These are phyloP conservation scores for Agrostemma githago DNA, from an alignment of 148 eudicot genomes.

Conservation along the genomic window DNA sequence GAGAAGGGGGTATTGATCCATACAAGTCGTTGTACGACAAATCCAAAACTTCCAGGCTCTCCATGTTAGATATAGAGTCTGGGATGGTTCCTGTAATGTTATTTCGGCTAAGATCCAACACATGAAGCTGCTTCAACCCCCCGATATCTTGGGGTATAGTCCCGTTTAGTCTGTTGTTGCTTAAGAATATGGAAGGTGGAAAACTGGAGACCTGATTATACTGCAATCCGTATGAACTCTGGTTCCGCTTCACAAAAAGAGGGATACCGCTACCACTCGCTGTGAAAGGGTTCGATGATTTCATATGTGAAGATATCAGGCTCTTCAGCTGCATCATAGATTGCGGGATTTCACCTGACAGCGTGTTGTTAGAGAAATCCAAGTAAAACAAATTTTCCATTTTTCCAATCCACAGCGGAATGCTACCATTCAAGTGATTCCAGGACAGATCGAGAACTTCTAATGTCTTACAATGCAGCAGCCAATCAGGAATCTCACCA, in stretches of 20 bases:
- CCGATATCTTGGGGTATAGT: slow-evolving; percentile 65
- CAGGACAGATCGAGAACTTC: slow-evolving; percentile 83
- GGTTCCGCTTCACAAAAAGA: slow-evolving; percentile 72
- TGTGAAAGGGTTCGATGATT: slow-evolving; percentile 33
- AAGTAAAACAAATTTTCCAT: slow-evolving; percentile 79
- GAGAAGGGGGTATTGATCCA: slow-evolving; percentile 68
- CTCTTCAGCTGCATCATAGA: slow-evolving; percentile 55
- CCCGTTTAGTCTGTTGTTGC: slow-evolving; percentile 63
- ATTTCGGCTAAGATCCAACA: slow-evolving; percentile 75
- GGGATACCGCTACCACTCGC: slow-evolving; percentile 46
- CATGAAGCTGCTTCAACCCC: slow-evolving; percentile 65
- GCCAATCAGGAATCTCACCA: slow-evolving; percentile 68
- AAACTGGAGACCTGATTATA: slow-evolving; percentile 83
- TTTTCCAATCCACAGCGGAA: slow-evolving; percentile 71
- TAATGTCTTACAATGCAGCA: slow-evolving; percentile 44
- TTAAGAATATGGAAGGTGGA: slow-evolving; percentile 70
- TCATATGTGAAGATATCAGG: slow-evolving; percentile 37
- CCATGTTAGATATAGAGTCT: slow-evolving; percentile 59
- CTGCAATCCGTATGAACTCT: slow-evolving; percentile 60
- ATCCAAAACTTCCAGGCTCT: slow-evolving; percentile 69
- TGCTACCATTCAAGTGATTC: slow-evolving; percentile 63
- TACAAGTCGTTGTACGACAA: slow-evolving; percentile 58
- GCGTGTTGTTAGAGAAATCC: slow-evolving; percentile 77
- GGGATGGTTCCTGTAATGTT: slow-evolving; percentile 68
- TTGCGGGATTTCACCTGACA: slow-evolving; percentile 66